phyloP scores from a whole-genome alignment of 2,329 filamentous ascomycete genomes.

The Aquanectria penicillioides region DNA sequence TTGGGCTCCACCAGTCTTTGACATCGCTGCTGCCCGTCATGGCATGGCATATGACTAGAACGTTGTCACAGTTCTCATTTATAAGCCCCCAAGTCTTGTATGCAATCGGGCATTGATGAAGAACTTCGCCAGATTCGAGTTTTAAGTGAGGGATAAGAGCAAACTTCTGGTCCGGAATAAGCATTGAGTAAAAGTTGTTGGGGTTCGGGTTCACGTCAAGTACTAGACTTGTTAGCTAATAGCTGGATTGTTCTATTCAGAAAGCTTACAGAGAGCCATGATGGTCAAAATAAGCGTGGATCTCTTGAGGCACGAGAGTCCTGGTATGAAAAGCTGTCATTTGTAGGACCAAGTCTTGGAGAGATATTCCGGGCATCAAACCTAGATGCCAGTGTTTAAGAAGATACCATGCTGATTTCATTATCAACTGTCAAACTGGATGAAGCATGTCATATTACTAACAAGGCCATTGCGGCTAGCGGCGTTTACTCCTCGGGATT shows the following conservation, averaged over 20 bases:
- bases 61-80: not conserved
- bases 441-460: no score
- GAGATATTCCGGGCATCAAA: no score
- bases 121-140: not conserved
- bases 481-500: no score
- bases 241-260: not conserved
- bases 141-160: not conserved
- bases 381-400: no score
- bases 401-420: no score
- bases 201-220: not conserved
- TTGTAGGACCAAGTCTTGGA: not conserved
- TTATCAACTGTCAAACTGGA: no score
- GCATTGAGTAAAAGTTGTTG: not conserved
- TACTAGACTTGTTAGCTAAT: not conserved
- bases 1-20: constrained; percentile 14
- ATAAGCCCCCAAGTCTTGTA: constrained; percentile 14
- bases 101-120: constrained; percentile 9
- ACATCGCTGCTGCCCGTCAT: constrained; percentile 13
- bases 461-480: no score
- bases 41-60: constrained; percentile 18
- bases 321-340: no score
- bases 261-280: not conserved
- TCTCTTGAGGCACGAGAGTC: not conserved
- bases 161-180: not conserved
- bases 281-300: not conserved